phyloP scores from a whole-genome alignment of 2,329 filamentous ascomycete genomes.

The Dothistroma septosporum region DNA sequence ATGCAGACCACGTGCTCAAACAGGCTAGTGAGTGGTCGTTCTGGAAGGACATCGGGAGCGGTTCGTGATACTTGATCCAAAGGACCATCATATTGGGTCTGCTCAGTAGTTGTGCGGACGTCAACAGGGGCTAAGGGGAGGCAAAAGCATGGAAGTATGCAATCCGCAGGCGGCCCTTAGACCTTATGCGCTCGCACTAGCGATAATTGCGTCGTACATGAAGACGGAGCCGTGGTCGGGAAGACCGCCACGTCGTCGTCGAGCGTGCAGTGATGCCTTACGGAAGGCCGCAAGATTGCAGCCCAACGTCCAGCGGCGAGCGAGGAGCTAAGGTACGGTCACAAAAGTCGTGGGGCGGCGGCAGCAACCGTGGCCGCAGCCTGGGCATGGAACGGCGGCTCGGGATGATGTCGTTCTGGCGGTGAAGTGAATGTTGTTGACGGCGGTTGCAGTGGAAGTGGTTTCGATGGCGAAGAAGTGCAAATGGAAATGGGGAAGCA shows the following conservation, averaged over 20 bases:
- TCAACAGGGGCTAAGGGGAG: background rate
- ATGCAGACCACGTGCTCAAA: background rate
- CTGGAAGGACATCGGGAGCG: background rate
- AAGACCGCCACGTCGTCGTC: constrained; percentile 1
- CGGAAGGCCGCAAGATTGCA: background rate
- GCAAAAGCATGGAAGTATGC: background rate
- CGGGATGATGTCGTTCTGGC: constrained; percentile 1
- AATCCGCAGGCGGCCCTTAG: background rate
- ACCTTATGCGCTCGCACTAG: constrained; percentile 1
- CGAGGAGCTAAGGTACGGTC: background rate
- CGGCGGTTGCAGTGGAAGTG: too few species aligned
- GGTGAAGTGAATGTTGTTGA: background rate
- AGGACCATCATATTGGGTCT: background rate
- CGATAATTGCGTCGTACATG: constrained; percentile 1
- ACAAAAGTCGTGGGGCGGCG: constrained; percentile 3
- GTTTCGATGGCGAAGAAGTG: too few species aligned
- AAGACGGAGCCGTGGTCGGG: background rate
- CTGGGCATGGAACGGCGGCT: background rate
- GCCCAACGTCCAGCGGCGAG: background rate
- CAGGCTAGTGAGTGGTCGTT: background rate
- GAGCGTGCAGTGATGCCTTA: constrained; percentile 10
- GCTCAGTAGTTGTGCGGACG: background rate
- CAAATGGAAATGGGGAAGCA: constrained; percentile 2
- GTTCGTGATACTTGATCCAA: background rate
- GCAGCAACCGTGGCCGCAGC: background rate